Percentiles rank a stretch among this genome's conserved stretches.
These are phyloP conservation scores for Leishmania braziliensis DNA, from an alignment of 208 protist species.

Conservation along the genomic window DNA sequence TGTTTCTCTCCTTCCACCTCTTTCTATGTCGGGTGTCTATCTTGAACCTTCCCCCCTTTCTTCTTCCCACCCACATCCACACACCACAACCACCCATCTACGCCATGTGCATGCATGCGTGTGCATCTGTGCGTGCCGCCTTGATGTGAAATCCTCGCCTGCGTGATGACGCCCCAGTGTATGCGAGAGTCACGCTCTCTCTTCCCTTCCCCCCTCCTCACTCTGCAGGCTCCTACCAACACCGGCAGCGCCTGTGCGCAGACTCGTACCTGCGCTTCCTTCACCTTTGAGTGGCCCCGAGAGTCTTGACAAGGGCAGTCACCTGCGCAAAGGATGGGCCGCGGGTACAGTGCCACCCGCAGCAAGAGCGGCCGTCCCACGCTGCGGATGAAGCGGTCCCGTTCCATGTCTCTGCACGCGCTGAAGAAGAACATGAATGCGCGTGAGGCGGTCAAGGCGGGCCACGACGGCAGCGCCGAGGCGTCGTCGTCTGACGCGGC, in stretches of 20 bases:
- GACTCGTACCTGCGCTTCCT: background rate
- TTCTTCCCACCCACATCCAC: background rate
- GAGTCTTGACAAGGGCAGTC: background rate
- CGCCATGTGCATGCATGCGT: background rate
- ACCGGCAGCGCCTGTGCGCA: background rate
- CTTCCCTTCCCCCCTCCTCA: background rate
- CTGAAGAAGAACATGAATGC: slow-evolving; percentile 39
- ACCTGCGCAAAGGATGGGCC: slow-evolving; percentile 43
- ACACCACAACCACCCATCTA: background rate
- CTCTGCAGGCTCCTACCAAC: background rate
- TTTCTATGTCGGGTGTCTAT: background rate
- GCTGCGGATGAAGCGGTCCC: slow-evolving; percentile 69
- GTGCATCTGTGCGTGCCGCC: too few relatives aligned
- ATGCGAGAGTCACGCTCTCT: background rate
- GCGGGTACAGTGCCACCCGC: slow-evolving; percentile 82
- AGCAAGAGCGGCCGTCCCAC: slow-evolving; percentile 80
- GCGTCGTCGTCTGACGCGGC: background rate
- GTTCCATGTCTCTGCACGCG: slow-evolving; percentile 51
- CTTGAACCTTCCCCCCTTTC: background rate
- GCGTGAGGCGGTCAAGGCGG: slow-evolving; percentile 9
- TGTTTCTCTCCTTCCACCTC: background rate
- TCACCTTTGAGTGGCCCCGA: background rate
- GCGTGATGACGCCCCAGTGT: background rate
- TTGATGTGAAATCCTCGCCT: background rate
- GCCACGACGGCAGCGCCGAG: background rate